Evolutionary conservation across 148 eudicot genomes (phyloP).

Genomic region (Rhododendron kiyosumense): DNA sequence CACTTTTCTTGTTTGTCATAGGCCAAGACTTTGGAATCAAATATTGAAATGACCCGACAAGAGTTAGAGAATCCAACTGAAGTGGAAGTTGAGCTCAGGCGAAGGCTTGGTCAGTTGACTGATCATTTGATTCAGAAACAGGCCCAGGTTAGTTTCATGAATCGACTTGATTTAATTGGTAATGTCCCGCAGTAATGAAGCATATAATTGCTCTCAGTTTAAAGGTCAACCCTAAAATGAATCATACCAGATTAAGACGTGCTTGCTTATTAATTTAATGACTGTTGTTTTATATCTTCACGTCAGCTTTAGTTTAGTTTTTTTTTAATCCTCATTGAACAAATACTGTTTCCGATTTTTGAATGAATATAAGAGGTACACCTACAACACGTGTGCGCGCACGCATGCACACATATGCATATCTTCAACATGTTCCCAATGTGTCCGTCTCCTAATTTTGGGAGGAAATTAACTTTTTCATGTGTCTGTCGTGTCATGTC

Average conservation of each 20-base stretch:
- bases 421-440: not conserved
- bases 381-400: not conserved
- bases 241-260: not conserved
- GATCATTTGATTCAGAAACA: conserved; percentile 97
- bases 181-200: not conserved
- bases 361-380: not conserved
- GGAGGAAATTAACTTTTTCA: not conserved
- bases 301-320: not conserved
- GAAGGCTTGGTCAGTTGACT: conserved; percentile 85
- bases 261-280: not conserved
- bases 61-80: conserved; percentile 76
- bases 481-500: not conserved
- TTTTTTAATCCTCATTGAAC: not conserved
- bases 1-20: conserved; percentile 24
- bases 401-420: not conserved
- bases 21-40: conserved; percentile 61
- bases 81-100: conserved; percentile 83
- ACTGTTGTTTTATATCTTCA: not conserved
- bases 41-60: conserved; percentile 50
- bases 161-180: not conserved
- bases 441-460: not conserved
- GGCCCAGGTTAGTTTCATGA: conserved; percentile 56
- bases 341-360: not conserved
- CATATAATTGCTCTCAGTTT: not conserved
- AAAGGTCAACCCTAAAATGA: not conserved